Evolutionary conservation across 2,329 filamentous ascomycete genomes (phyloP), one percentile per base, ranked within the genome.

Genomic region (Metarhizium sp.): DNA sequence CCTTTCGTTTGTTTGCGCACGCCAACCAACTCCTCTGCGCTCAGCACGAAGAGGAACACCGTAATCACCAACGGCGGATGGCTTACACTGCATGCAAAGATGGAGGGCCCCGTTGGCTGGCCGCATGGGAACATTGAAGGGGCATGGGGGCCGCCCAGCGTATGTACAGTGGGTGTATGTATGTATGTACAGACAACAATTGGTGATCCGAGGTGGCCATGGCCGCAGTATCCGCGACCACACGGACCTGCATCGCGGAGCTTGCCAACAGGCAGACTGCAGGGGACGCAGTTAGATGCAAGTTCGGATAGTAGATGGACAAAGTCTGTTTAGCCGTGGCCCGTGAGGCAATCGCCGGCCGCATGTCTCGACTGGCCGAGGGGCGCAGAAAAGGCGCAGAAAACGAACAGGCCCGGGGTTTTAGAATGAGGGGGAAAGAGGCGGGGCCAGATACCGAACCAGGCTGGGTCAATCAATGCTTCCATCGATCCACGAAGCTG

Each of bases 171-270:
- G 4, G 18, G 16, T 2, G 16, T 11, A 7, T 6, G n/a, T 20
- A 20, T n/a, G n/a, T 46, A n/a, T 47, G 8, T n/a, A 45, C 6
- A 7, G 25, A 47, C 52, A 38, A 18, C 43, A 49, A 25, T 46
- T 48, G 16, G 45, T 16, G 20, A 48, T 48, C 3, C 45, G 45
- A 14, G 18, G 10, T 29, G 45, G 20, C 11, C 48, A 29, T 46
- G 50, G 49, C 54, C 54, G 54, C 54, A 48, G 46, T 14, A 42
- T 48, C 49, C 49, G 43, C 54, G 54, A 49, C 54, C 54, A 49
- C 34, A 52, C 32, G 54, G 49, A 55, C 50, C 49, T 52, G 54
- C 54, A 25, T 55, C 53, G 49, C 30, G 53, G 47, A 54, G 53
- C 42, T 46, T 25, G 25, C 25, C 25, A 25, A 25, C 25, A 25